Evolutionary conservation across 306 rosid genomes (phyloP).

Genomic region (Trifolium dubium): DNA sequence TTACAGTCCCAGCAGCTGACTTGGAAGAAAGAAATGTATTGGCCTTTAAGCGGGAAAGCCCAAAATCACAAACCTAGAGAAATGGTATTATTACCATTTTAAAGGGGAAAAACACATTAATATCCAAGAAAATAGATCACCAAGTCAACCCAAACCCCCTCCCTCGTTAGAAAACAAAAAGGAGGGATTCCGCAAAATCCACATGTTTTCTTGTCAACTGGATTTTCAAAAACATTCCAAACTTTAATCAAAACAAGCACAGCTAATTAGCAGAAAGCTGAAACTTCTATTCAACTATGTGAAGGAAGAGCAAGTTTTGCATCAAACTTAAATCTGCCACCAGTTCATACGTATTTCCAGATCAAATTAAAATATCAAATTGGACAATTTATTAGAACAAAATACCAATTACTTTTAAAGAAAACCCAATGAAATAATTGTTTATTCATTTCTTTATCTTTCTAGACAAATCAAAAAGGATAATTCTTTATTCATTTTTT

Average conservation of each 20-base stretch:
- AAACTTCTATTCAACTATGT: constrained; percentile 23
- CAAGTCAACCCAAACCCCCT: neutral
- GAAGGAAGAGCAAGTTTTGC: constrained; percentile 24
- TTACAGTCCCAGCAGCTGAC: constrained; percentile 98
- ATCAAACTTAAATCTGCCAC: constrained; percentile 15
- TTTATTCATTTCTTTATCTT: constrained; percentile 15
- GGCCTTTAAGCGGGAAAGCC: constrained; percentile 96
- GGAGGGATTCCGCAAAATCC: neutral
- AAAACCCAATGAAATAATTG: constrained; percentile 35
- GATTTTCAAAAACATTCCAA: constrained; percentile 13
- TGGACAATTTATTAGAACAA: neutral
- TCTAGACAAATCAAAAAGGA: neutral
- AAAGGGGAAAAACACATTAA: neutral
- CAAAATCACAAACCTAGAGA: constrained; percentile 91
- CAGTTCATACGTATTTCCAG: constrained; percentile 8
- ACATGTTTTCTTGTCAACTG: constrained; percentile 19
- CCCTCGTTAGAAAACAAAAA: neutral
- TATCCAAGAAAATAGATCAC: constrained; percentile 8
- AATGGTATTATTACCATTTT: constrained; percentile 30
- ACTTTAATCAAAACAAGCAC: constrained; percentile 25
- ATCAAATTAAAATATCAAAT: constrained; percentile 27
- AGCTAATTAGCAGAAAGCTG: constrained; percentile 29
- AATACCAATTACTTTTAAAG: neutral
- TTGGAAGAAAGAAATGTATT: constrained; percentile 96
- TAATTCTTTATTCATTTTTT: no score